Percentiles rank a stretch among this genome's conserved stretches.
phyloP scores from a whole-genome alignment of 768 basidiomycete genomes.

The Pleurotus ostreatus region DNA sequence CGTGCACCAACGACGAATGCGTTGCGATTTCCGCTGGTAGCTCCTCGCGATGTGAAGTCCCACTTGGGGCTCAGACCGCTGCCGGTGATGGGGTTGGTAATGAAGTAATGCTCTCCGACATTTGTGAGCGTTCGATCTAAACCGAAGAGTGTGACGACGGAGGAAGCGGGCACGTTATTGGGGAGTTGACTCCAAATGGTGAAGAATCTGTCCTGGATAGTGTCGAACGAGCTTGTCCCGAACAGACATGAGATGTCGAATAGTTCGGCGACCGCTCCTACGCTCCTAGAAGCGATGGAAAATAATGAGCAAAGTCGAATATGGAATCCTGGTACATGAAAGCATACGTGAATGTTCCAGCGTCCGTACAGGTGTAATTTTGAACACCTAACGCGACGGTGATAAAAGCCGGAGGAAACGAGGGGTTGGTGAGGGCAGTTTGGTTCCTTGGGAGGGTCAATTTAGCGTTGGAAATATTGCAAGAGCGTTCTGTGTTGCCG shows the following conservation, averaged over 20 bases:
- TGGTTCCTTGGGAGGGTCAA: slow-evolving; percentile 21
- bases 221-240: slow-evolving; percentile 35
- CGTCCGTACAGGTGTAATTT: slow-evolving; percentile 47
- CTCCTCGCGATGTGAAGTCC: slow-evolving; percentile 46
- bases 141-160: slow-evolving; percentile 15
- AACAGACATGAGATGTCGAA: slow-evolving; percentile 46
- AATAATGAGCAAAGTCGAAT: neutral
- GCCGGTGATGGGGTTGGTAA: slow-evolving; percentile 38
- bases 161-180: slow-evolving; percentile 10
- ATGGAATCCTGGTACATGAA: neutral
- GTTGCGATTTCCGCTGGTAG: slow-evolving; percentile 33
- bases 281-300: too few relatives aligned
- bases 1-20: slow-evolving; percentile 47
- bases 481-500: neutral
- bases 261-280: neutral
- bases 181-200: slow-evolving; percentile 19
- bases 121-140: slow-evolving; percentile 13
- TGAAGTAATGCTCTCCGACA: slow-evolving; percentile 56
- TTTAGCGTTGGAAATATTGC: slow-evolving; percentile 19
- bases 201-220: slow-evolving; percentile 31
- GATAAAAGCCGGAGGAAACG: slow-evolving; percentile 31
- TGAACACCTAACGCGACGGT: slow-evolving; percentile 44
- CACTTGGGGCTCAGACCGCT: slow-evolving; percentile 44
- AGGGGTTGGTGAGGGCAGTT: slow-evolving; percentile 29
- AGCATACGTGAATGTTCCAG: slow-evolving; percentile 43